Evolutionary conservation across 805 yeast species (phyloP).

Genomic region (Isabelozyma rhagii): DNA sequence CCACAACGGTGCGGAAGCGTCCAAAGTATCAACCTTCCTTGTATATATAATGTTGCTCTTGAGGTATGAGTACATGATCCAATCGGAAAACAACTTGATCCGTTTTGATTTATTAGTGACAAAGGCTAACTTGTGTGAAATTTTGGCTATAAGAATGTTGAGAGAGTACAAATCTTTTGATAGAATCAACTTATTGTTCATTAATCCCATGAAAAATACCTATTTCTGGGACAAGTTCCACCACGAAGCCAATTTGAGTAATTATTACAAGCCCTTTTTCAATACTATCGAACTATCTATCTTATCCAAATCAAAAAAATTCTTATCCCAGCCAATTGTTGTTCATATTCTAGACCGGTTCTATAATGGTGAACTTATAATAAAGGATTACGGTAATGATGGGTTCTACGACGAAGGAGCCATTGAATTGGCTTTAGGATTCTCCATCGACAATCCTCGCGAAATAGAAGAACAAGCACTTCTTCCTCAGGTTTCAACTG

Average conservation of each 20-base stretch:
- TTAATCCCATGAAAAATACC: slow-evolving; percentile 43
- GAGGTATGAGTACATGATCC: slow-evolving; percentile 37
- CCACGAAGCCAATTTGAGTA: neutral
- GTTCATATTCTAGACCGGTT: slow-evolving; percentile 45
- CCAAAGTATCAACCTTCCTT: slow-evolving; percentile 18
- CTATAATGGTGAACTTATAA: slow-evolving; percentile 49
- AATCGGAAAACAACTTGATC: slow-evolving; percentile 35
- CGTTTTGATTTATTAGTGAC: slow-evolving; percentile 37
- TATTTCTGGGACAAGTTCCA: slow-evolving; percentile 9
- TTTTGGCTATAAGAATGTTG: slow-evolving; percentile 48
- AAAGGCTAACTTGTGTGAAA: slow-evolving; percentile 50
- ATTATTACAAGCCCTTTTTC: slow-evolving; percentile 15
- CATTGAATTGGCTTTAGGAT: slow-evolving; percentile 3
- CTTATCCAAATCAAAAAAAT: slow-evolving; percentile 49
- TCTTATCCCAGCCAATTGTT: slow-evolving; percentile 51
- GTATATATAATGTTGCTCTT: slow-evolving; percentile 32
- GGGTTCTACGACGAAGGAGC: slow-evolving; percentile 6
- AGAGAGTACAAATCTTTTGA: slow-evolving; percentile 42
- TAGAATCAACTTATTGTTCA: slow-evolving; percentile 44
- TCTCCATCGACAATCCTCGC: neutral
- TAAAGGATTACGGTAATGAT: slow-evolving; percentile 29
- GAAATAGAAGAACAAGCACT: slow-evolving; percentile 14
- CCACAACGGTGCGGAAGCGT: slow-evolving; percentile 7
- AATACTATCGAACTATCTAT: slow-evolving; percentile 51
- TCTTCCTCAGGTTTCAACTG: neutral